Percentiles rank a stretch among this genome's conserved stretches.
phyloP scores from a whole-genome alignment of 495 filamentous ascomycete genomes.

The Penicillium roqueforti region DNA sequence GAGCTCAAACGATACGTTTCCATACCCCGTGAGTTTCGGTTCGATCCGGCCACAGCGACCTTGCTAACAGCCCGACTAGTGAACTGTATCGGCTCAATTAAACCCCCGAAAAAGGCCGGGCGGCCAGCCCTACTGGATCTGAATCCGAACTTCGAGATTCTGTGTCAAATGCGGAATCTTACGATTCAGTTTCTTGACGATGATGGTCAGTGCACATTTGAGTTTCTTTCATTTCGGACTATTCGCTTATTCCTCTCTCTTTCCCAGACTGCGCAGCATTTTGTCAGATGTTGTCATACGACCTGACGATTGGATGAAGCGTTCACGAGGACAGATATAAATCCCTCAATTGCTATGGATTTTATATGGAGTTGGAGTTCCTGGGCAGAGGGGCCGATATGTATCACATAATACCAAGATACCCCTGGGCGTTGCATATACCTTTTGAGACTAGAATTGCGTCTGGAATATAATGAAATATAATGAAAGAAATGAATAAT shows the following conservation, averaged over 20 bases:
- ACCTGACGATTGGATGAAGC: conserved; percentile 29
- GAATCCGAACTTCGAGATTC: conserved; percentile 43
- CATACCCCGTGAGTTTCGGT: conserved; percentile 34
- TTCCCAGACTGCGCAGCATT: conserved; percentile 21
- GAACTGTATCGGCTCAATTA: conserved; percentile 39
- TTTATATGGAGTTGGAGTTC: conserved; percentile 24
- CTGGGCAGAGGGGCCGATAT: conserved; percentile 1
- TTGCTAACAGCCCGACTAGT: conserved; percentile 23
- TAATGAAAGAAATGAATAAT: no score
- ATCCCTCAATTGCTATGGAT: not conserved
- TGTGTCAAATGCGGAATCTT: conserved; percentile 40
- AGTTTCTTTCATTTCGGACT: not conserved
- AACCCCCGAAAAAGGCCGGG: conserved; percentile 40
- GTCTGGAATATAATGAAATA: no score
- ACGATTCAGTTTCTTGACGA: conserved; percentile 43
- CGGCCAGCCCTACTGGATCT: conserved; percentile 37
- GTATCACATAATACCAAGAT: conserved; percentile 6
- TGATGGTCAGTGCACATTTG: conserved; percentile 31
- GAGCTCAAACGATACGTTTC: conserved; percentile 43
- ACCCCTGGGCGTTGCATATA: not conserved
- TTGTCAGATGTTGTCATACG: conserved; percentile 26
- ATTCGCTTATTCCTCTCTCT: conserved; percentile 7
- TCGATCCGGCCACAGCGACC: not conserved
- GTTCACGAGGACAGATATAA: not conserved
- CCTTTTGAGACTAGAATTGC: no score